Base-by-base conservation (phyloP, 371 early-diverging fungal species). In the Mucor indicus region DNA sequence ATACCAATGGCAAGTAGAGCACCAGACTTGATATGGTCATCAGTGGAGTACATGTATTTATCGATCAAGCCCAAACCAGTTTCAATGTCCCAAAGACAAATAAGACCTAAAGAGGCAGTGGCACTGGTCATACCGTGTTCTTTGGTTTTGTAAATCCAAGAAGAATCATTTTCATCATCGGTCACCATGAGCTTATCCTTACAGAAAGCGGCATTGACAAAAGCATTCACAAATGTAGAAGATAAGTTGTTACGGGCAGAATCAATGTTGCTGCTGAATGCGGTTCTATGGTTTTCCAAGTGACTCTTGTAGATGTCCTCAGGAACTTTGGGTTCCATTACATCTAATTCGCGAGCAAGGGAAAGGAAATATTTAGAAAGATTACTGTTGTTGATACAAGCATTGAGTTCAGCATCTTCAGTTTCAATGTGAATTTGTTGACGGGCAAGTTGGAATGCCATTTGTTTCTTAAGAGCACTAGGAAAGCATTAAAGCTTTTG, bases 221-320 rank as follows among this genome's bases (percentile, higher is more conserved):
- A 97, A 0, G 94, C 98, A 63, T 98, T 98, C 30, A 98, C 98
- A 78, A 96, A 95, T 3, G 95, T 92, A 22, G 95, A 90, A 0
- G 98, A 92, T 37, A 98, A 73, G 67, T 98, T 96, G 60, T 95
- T 94, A 38, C 91, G 86, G 17, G 96, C 96, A 50, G 94, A 93
- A 59, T 96, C 97, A 31, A 95, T 85, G 48, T 76, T 86, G 11
- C 74, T 75, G 17, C 78, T 75, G 24, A 81, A 72, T 16, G 87
- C 86, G 48, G 80, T 60, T 30, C 72, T 79, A 32, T 80, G 85
- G 61, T 93, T 92, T 64, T 98, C 98, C 50, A 97, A 62, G 60
- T 98, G 94, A 31, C 81, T 79, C 77, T 98, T 98, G 82, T 98
- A 98, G 53, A 98, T 95, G 66, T 98, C 98, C 50, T 95, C 93